phyloP scores from a whole-genome alignment of 768 basidiomycete species.

The Pleurotus citrinopileatus region DNA sequence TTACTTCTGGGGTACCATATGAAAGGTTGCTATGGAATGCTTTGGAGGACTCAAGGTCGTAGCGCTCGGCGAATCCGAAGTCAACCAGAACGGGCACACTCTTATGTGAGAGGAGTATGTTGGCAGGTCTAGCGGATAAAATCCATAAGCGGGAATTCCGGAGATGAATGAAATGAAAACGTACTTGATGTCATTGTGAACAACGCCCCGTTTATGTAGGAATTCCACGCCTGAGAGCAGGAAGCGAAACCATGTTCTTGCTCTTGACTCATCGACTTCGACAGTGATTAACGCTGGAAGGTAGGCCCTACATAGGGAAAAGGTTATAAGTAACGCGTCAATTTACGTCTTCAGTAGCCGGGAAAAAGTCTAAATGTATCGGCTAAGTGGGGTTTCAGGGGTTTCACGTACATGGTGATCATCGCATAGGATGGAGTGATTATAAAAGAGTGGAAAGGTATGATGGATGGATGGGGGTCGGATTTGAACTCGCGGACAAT shows the following conservation, averaged over 20 bases:
- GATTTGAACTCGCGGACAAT: slow-evolving; percentile 81
- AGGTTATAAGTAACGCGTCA: not conserved
- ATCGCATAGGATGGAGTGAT: slow-evolving; percentile 89
- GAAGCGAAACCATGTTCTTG: slow-evolving; percentile 77
- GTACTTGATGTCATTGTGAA: slow-evolving; percentile 94
- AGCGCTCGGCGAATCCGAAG: slow-evolving; percentile 94
- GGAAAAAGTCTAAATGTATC: slow-evolving; percentile 8
- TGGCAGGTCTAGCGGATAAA: slow-evolving; percentile 66
- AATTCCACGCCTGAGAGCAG: slow-evolving; percentile 83
- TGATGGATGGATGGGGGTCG: slow-evolving; percentile 88
- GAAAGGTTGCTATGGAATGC: slow-evolving; percentile 82
- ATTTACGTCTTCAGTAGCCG: not conserved
- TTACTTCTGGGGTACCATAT: slow-evolving; percentile 89
- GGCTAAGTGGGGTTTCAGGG: not conserved
- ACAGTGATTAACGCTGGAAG: slow-evolving; percentile 87
- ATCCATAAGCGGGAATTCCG: slow-evolving; percentile 1
- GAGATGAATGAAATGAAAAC: slow-evolving; percentile 24
- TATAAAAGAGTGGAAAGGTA: slow-evolving; percentile 91
- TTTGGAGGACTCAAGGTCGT: slow-evolving; percentile 57
- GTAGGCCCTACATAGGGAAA: slow-evolving; percentile 59
- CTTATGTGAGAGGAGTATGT: slow-evolving; percentile 80
- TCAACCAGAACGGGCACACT: slow-evolving; percentile 89
- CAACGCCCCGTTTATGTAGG: slow-evolving; percentile 78
- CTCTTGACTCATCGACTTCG: slow-evolving; percentile 76
- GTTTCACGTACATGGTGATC: slow-evolving; percentile 76